Evolutionary conservation across 805 yeast species (phyloP), one percentile per base, ranked within the genome.

Genomic region (Nakazawaea sp.): DNA sequence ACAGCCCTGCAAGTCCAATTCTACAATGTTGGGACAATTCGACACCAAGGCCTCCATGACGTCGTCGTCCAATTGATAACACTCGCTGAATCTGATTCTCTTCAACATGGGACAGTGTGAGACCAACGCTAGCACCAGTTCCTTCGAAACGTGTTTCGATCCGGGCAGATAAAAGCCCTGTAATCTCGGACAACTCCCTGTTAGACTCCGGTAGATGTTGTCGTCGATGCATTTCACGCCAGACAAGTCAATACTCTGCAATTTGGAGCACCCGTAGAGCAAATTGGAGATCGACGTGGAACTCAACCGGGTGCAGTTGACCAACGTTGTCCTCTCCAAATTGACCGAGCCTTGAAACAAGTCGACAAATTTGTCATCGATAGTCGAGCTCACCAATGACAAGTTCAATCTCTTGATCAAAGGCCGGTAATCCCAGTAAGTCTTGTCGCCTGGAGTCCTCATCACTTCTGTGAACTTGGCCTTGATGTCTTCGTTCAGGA

Each of bases 161-260:
- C 84, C 85, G 2, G 95, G 89, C 0, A 92, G 92, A 54, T 88
- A 89, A 32, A 89, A 64, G 1, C 96, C 96, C 60, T 90, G 97
- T 31, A 90, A 65, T 32, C 90, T 63, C 26, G 74, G 71, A 56
- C 96, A 89, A 49, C 75, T 69, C 7, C 53, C 52, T 3, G 96
- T 87, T 45, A 90, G 65, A 5, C 83, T 75, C 20, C 59, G 47
- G 41, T 87, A 75, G 4, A 88, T 76, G 30, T 70, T 76, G 61
- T 89, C 96, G n/a, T 70, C 62, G 20, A 81, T 64, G 43, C 71
- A 76, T 30, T 67, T 68, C 4, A 86, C 81, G 7, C 92, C 92
- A 0, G 96, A 81, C 48, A 90, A 68, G 59, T 90, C 97, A 34
- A 90, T 79, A 30, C 94, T 82, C 56, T 85, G 95, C 41, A 90